These are phyloP conservation scores for Eucalyptus marginata DNA, from an alignment of 345 rosid genomes.

Conservation along the genomic window DNA sequence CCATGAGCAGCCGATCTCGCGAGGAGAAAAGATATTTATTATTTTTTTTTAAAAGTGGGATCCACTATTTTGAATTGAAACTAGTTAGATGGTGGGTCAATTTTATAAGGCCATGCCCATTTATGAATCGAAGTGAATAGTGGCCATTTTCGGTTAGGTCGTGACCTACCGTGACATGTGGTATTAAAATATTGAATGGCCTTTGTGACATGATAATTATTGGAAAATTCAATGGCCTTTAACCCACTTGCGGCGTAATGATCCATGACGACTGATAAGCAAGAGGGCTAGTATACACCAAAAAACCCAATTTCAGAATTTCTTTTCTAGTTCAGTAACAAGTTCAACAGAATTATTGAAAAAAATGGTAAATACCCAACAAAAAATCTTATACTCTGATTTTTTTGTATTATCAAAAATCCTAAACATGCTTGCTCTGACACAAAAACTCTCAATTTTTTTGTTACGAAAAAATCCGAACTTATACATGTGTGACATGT, in stretches of 20 bases:
- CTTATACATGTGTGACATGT: accelerated
- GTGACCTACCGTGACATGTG: neutral
- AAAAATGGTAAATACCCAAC: neutral
- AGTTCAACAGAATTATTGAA: neutral
- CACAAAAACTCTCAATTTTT: too few relatives aligned
- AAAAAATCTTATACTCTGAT: neutral
- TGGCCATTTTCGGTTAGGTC: neutral
- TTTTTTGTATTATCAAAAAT: neutral
- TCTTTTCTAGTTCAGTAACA: neutral
- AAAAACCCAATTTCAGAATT: neutral
- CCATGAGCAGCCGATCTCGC: neutral
- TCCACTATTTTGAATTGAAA: neutral
- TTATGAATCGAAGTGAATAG: neutral
- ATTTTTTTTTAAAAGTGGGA: neutral
- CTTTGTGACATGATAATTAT: neutral
- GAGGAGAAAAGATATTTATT: neutral
- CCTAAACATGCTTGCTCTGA: neutral
- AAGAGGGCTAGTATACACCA: neutral
- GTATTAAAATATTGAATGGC: neutral
- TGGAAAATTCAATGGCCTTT: neutral
- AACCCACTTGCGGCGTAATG: neutral
- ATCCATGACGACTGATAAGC: neutral
- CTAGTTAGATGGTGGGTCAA: neutral
- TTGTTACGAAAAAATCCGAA: too few relatives aligned
- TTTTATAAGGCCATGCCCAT: neutral